Evolutionary conservation across 2,329 filamentous ascomycete genomes (phyloP), one percentile per base, ranked within the genome.

Genomic region (Leptographium galeiforme): DNA sequence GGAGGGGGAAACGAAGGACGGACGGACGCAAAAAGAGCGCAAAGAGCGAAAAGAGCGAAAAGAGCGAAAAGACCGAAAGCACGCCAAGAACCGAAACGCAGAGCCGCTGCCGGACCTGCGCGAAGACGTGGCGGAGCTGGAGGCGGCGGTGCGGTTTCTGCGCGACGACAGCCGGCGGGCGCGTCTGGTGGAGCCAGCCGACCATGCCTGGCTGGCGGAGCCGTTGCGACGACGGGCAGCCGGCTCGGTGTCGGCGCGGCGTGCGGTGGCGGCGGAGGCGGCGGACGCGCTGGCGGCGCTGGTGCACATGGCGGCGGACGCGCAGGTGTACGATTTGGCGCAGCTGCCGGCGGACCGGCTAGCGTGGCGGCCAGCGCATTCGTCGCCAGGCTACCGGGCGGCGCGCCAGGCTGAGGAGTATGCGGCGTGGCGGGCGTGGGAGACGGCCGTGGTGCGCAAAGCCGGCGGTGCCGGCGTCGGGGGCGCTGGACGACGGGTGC

Each of bases 121-220:
- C 65, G 75, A 76, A 59, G 83, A 91, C 56, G 82, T 89, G 61
- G 74, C 73, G 53, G 74, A 72, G 59, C 66, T 85, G 53, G 76
- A 87, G 63, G 76, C 78, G 2, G 81, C 83, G 1, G 79, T 87
- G 47, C 75, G 81, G 12, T 85, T 81, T 64, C 72, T 89, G 34
- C 75, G 82, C 32, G 78, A 84, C 58, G 83, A 87, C 61, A 86
- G 80, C 65, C 72, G 75, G 44, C 77, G 81, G 4, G 78, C 81
- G 1, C 75, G 83, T 18, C 66, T 79, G 49, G 72, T 69, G 16
- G 79, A 83, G 62, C 74, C 81, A 62, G 66, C 71, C 43, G 69
- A 67, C 54, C 68, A 78, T 61, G 77, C 79, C 56, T 88, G 84
- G 83, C 70, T 84, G 4, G 71, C 78, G 4, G 76, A 81, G 64